Base-by-base conservation (phyloP, 2,329 filamentous ascomycete genomes). In the Colletotrichum higginsianum region DNA sequence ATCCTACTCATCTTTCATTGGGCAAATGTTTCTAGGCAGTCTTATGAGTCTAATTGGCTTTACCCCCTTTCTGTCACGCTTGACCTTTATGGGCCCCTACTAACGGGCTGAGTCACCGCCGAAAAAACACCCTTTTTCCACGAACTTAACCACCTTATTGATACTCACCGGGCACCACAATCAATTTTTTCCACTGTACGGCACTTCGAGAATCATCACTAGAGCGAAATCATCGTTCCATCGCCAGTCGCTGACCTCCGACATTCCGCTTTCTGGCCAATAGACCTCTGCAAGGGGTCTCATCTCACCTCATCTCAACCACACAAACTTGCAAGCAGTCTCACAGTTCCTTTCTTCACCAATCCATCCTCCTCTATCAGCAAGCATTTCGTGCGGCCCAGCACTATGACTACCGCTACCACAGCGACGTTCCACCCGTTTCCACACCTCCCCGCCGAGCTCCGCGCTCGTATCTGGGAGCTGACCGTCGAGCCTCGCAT, bases 381-480 rank as follows among this genome's bases (percentile, higher is more conserved):
- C 57, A 62, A 62, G 49, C 49, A 55, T 2, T 18, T 55, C 12
- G 23, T 3, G 8, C 13, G 6, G 6, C 56, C 18, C n/a, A n/a
- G 53, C 1, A 46, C 23, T 9, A 68, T 57, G 42, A 5, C 26
- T 7, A 38, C 38, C 58, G 2, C 49, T 55, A 9, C 40, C 4
- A 44, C 35, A 16, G 16, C 66, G 21, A 65, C 52, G 15, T 68
- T 68, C 16, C 44, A 65, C 23, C 42, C 44, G 16, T 68, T 68
- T 23, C 35, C 21, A 21, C 12, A 18, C 30, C 23, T 68, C 21
- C 18, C 61, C 16, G n/a, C 16, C 21, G 18, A 68, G 61, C 50
- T 68, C 16, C 44, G 61, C 16, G 4, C 2, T 57, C 66, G 35
- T 16, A 68, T 58, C 53, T 58, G 52, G 66, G 35, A 58, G 30